Conservation (phyloP, 2,329 filamentous ascomycete species). For the Cladophialophora carrionii region DNA sequence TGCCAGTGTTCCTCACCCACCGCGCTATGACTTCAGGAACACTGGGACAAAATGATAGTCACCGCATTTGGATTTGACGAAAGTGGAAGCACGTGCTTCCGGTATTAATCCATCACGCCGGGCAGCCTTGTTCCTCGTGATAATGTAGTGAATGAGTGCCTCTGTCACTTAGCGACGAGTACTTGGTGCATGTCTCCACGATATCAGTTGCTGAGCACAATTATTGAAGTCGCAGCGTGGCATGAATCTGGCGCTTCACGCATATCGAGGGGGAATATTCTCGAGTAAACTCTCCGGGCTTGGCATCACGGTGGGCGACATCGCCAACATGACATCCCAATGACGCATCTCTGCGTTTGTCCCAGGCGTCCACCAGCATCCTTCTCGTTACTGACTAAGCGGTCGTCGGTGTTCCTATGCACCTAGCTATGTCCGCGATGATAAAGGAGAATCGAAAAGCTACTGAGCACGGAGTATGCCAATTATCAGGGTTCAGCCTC, state of each 20-base stretch:
- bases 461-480: no score
- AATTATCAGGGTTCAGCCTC: no score
- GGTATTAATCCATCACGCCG: conserved; percentile 30
- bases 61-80: conserved; percentile 37
- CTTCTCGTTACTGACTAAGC: no score
- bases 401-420: no score
- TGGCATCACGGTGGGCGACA: neutral
- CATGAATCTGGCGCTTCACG: neutral
- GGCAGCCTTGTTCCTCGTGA: conserved; percentile 4
- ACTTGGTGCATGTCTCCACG: neutral
- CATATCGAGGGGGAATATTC: conserved; percentile 6
- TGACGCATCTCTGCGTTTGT: no score
- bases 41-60: conserved; percentile 37
- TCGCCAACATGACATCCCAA: no score
- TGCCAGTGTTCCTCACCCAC: conserved; percentile 39
- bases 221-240: conserved; percentile 3
- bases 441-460: no score
- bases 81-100: conserved; percentile 40
- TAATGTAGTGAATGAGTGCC: neutral
- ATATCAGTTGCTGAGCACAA: neutral
- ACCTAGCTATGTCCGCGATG: no score
- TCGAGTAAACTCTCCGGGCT: conserved; percentile 7
- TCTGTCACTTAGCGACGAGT: neutral
- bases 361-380: no score
- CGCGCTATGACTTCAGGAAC: conserved; percentile 35